Conservation (phyloP, 2,329 filamentous ascomycete species). For the Beauveria caledonica region DNA sequence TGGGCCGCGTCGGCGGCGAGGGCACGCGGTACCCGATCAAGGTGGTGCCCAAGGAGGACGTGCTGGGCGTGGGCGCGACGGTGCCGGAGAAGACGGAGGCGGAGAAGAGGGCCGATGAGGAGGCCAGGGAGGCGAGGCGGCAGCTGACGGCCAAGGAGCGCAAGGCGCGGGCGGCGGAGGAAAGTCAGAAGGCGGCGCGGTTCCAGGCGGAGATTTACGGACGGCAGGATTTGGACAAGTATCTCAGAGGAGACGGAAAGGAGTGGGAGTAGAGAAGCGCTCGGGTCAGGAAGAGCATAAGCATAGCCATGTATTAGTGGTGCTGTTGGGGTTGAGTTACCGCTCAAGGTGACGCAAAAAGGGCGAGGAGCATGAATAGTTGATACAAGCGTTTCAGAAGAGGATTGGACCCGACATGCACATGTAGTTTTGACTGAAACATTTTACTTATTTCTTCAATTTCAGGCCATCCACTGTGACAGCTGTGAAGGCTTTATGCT, state of each 20-base stretch:
- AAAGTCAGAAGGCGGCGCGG: constrained; percentile 53
- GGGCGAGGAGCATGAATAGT: background rate
- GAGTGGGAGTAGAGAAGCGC: constrained; percentile 14
- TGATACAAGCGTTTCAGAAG: background rate
- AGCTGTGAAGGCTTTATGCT: too few species aligned
- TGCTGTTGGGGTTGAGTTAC: too few species aligned
- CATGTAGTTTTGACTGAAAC: background rate
- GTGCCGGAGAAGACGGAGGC: constrained; percentile 32
- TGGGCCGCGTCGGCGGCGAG: constrained; percentile 52
- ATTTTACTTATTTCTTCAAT: too few species aligned
- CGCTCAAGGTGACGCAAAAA: background rate
- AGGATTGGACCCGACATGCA: background rate
- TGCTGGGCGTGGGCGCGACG: constrained; percentile 59
- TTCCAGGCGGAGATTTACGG: constrained; percentile 66
- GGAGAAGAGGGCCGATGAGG: constrained; percentile 33
- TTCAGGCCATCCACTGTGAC: too few species aligned
- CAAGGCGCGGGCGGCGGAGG: constrained; percentile 51
- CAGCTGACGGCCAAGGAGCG: constrained; percentile 64
- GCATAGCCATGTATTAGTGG: background rate
- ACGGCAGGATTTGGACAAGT: constrained; percentile 66
- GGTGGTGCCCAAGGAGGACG: constrained; percentile 62
- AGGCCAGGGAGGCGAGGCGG: constrained; percentile 34
- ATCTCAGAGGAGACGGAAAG: constrained; percentile 44
- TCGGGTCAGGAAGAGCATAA: background rate
- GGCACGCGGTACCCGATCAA: constrained; percentile 74